Conservation (phyloP, 768 basidiomycete genomes). For the Hypholoma fasciculare region DNA sequence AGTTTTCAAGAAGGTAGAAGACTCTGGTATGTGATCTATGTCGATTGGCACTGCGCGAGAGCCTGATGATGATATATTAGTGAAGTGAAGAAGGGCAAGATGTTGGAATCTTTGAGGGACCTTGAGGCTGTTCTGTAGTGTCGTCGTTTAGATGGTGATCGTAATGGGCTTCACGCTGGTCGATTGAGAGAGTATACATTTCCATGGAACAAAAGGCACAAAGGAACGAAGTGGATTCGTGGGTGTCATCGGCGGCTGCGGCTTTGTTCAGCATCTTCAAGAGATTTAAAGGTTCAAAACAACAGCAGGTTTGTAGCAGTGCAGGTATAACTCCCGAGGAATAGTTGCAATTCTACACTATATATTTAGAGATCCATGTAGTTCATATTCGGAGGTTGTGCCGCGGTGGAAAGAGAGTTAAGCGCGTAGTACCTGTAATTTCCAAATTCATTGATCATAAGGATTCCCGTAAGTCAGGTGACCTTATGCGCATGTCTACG, state of each 20-base stretch:
- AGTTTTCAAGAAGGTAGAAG: not conserved
- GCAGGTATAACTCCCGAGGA: too few species aligned
- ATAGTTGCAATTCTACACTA: too few species aligned
- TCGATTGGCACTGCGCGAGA: slow-evolving; percentile 9
- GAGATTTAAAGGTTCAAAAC: too few species aligned
- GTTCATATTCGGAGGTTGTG: too few species aligned
- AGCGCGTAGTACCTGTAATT: not conserved
- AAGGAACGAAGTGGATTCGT: slow-evolving; percentile 11
- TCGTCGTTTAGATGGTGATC: slow-evolving; percentile 41
- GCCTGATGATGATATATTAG: not conserved
- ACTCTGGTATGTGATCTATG: not conserved
- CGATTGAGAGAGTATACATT: slow-evolving; percentile 35
- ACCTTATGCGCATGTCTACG: slow-evolving; percentile 18
- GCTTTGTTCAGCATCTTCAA: too few species aligned
- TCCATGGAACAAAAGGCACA: slow-evolving; percentile 55
- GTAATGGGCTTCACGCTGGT: slow-evolving; percentile 55
- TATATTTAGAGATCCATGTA: too few species aligned
- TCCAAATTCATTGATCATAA: not conserved
- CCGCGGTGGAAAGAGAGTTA: too few species aligned
- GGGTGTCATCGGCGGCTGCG: not conserved
- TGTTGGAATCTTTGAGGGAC: not conserved
- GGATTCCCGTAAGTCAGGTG: slow-evolving; percentile 15
- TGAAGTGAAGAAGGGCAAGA: not conserved
- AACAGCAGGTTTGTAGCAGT: too few species aligned
- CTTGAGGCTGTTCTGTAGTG: slow-evolving; percentile 9